Base-by-base conservation (phyloP, 768 basidiomycete genomes). In the Boletus rubescentipes region DNA sequence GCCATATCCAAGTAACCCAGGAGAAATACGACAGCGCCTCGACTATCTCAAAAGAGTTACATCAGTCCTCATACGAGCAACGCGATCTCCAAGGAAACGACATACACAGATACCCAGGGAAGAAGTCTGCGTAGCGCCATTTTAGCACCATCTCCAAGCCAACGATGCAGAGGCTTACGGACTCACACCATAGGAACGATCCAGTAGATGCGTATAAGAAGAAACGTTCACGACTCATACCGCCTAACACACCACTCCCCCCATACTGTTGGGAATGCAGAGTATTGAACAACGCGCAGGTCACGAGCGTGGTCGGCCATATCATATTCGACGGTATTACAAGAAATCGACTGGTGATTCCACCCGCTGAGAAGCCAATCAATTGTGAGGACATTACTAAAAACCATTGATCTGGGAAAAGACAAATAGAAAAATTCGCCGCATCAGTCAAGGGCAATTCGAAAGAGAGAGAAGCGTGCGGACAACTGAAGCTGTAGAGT, bases 341-440 rank as follows among this genome's bases (percentile, higher is more conserved):
- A 35, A 92, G 78, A 78, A 91, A 91, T 10, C 90, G 84, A 31
- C 86, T 81, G 7, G 80, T 79, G 35, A 89, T 71, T 14, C 89
- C 89, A 40, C 90, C 91, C 51, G 91, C 83, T 4, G 89, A 91
- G 75, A 92, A 92, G 12, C 91, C 89, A 49, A 91, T 89, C 51
- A 90, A 72, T 62, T 87, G 85, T 1, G 85, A 83, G 30, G 82
- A 85, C 72, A 91, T 82, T 23, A 91, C 86, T 21, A 91, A 71
- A 69, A 91, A 81, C 85, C 89, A 87, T 72, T 89, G 87, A 68
- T 91, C 88, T 80, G 57, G 53, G 37, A 45, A 41, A 6, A 42
- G 15, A 29, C 26, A 9, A 23, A 15, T 34, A 41, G 51, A 18
- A 39, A 32, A 26, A 23, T 52, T 30, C 54, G 1, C 4, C 26